Base-by-base conservation (phyloP, 192 early-diverging fungal genomes). In the Blastocladiella britannica region DNA sequence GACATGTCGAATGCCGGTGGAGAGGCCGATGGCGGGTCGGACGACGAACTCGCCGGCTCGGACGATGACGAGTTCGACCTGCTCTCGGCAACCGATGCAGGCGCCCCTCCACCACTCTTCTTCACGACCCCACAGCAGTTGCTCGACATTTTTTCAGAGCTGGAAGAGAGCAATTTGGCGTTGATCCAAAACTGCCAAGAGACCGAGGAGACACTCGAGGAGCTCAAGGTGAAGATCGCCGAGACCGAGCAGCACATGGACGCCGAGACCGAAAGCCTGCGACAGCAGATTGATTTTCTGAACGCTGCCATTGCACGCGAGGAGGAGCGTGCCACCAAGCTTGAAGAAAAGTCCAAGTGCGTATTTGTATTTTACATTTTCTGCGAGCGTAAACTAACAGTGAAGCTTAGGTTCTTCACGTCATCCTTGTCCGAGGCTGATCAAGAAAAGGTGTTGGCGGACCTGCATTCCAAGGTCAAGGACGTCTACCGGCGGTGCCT, bases 181-280 rank as follows among this genome's bases (percentile, higher is more conserved):
- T 47, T 79, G 29, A 79, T 79, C 53, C 77, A 79, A 53, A 76
- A 72, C 55, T 79, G 72, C 53, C 77, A 79, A 62, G 77, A 79
- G 62, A 76, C 74, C 18, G 77, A 79, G 53, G 77, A 76, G 55
- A 72, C 77, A 25, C 58, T 79, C 8, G 77, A 76, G 54, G 74
- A 76, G 57, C 57, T 79, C 24, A 71, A 63, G 56, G 61, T 62
- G 23, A 70, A 72, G 63, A 78, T 78, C 52, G 52, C 63, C 24
- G 76, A 78, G 55, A 75, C 76, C 15, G 70, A 67, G 53, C 60
- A 58, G 23, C 60, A 64, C 25, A 78, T 78, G 76, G 73, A 74
- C 31, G 64, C 68, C 24, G 77, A 79, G 64, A 74, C 73, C 7
- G 63, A 63, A 28, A 67, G 64, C 51, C 55, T 79, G 26, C 74